Conservation (phyloP, 1,284 basidiomycete genomes). For the Leccinum ponderosum region DNA sequence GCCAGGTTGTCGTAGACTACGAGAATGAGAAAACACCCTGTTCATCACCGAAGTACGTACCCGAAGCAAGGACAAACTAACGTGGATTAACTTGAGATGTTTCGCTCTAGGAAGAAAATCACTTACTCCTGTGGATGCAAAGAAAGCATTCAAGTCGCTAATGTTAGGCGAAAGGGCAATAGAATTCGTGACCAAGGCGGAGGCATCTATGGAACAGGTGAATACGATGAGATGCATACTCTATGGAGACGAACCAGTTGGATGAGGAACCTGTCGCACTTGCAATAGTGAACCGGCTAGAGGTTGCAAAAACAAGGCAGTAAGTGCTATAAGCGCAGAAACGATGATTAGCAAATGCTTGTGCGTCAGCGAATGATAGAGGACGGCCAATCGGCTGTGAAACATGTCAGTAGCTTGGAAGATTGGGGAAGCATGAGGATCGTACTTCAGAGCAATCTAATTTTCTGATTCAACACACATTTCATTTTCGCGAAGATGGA, state of each 20-base stretch:
- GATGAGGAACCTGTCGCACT: slow-evolving; percentile 41
- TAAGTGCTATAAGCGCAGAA: slow-evolving; percentile 46
- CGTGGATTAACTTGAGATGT: not conserved
- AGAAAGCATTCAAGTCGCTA: slow-evolving; percentile 49
- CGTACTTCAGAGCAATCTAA: slow-evolving; percentile 47
- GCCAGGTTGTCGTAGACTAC: slow-evolving; percentile 45
- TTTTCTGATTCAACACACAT: slow-evolving; percentile 1
- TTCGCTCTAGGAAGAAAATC: not conserved
- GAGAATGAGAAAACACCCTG: slow-evolving; percentile 25
- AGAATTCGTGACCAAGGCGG: slow-evolving; percentile 40
- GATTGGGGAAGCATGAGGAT: not conserved
- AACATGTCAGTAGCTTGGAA: slow-evolving; percentile 9
- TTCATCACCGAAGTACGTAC: slow-evolving; percentile 18
- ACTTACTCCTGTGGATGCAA: slow-evolving; percentile 59
- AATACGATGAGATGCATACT: not conserved
- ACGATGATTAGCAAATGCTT: slow-evolving; percentile 52
- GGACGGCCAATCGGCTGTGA: slow-evolving; percentile 35
- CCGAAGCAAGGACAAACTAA: slow-evolving; percentile 46
- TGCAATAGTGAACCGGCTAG: slow-evolving; percentile 59
- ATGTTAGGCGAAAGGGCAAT: slow-evolving; percentile 47
- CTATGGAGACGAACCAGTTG: slow-evolving; percentile 32
- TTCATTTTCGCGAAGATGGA: not conserved
- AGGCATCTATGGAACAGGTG: slow-evolving; percentile 30
- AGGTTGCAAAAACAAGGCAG: slow-evolving; percentile 50
- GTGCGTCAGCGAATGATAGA: slow-evolving; percentile 44